Percentiles rank a stretch among this genome's conserved stretches.
Conservation (phyloP, 2,329 filamentous ascomycete species). For the Aspergillus viridinutans region DNA sequence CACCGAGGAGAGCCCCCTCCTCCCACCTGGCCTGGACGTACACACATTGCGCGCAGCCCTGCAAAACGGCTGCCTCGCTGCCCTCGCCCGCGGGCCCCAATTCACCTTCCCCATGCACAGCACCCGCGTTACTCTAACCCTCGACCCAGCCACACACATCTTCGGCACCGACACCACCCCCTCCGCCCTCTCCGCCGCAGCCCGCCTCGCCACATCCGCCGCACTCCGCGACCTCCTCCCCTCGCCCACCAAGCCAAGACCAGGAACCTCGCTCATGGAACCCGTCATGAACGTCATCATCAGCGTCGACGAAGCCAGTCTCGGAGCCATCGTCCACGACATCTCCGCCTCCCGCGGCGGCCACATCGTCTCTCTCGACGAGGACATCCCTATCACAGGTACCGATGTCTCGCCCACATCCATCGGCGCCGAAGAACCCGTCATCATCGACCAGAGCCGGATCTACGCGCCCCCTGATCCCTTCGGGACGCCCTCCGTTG, state of each 20-base stretch:
- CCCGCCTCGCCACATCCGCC: slow-evolving; percentile 62
- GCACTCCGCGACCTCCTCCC: slow-evolving; percentile 57
- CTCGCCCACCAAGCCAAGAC: slow-evolving; percentile 38
- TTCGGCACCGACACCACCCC: slow-evolving; percentile 64
- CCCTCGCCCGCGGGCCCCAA: slow-evolving; percentile 77
- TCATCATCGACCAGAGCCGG: slow-evolving; percentile 61
- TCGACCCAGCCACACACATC: slow-evolving; percentile 63
- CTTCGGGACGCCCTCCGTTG: slow-evolving; percentile 46
- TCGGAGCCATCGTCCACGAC: slow-evolving; percentile 80
- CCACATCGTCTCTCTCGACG: slow-evolving; percentile 67
- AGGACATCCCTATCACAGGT: slow-evolving; percentile 35
- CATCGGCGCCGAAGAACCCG: slow-evolving; percentile 26
- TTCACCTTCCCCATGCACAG: slow-evolving; percentile 76
- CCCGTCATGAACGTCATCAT: slow-evolving; percentile 91
- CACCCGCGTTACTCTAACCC: slow-evolving; percentile 64
- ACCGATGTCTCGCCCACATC: slow-evolving; percentile 20
- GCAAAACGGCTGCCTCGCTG: slow-evolving; percentile 75
- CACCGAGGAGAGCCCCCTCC: slow-evolving; percentile 44
- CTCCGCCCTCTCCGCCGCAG: slow-evolving; percentile 64
- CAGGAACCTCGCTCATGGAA: slow-evolving; percentile 69
- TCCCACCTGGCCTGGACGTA: slow-evolving; percentile 53
- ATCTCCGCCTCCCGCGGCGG: slow-evolving; percentile 70
- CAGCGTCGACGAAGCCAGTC: slow-evolving; percentile 73
- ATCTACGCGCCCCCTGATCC: slow-evolving; percentile 89
- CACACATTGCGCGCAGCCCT: slow-evolving; percentile 52